Evolutionary conservation across 2,329 filamentous ascomycete genomes (phyloP).

Genomic region (Colletotrichum tropicicola): DNA sequence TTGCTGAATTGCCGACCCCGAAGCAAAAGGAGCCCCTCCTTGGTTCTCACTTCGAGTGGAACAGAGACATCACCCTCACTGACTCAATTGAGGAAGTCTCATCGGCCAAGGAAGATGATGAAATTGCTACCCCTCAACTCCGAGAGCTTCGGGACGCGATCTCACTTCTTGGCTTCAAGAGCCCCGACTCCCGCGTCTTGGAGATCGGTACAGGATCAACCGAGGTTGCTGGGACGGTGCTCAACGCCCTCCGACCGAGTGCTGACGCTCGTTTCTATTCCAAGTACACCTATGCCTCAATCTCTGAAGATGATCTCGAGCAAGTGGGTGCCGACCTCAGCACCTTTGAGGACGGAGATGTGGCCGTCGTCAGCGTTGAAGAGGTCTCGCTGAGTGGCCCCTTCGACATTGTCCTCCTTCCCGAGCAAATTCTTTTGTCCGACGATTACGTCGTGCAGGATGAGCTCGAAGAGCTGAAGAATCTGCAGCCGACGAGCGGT

Average conservation of each 20-base stretch:
- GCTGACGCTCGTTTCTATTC: conserved; percentile 11
- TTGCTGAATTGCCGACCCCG: conserved; percentile 7
- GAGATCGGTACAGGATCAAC: conserved; percentile 6
- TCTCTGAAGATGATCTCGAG: conserved; percentile 2
- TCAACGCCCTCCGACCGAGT: background rate
- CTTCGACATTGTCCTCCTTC: background rate
- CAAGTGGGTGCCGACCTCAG: background rate
- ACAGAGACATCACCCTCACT: background rate
- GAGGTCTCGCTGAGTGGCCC: conserved; percentile 4
- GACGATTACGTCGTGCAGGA: conserved; percentile 1
- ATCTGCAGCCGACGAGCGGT: background rate
- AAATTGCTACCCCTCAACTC: background rate
- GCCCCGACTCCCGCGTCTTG: background rate
- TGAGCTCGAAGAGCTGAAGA: background rate
- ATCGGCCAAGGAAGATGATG: background rate
- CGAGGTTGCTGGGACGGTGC: background rate
- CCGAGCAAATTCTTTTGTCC: background rate
- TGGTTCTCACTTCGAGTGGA: conserved; percentile 19
- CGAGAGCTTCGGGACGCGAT: background rate
- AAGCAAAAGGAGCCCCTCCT: conserved; percentile 11
- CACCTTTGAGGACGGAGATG: background rate
- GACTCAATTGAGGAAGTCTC: background rate
- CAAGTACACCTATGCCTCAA: conserved; percentile 11
- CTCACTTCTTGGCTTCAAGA: conserved; percentile 4
- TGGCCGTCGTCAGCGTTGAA: conserved; percentile 8